Conservation (phyloP, 768 basidiomycete genomes). For the Leccinellum albellum region DNA sequence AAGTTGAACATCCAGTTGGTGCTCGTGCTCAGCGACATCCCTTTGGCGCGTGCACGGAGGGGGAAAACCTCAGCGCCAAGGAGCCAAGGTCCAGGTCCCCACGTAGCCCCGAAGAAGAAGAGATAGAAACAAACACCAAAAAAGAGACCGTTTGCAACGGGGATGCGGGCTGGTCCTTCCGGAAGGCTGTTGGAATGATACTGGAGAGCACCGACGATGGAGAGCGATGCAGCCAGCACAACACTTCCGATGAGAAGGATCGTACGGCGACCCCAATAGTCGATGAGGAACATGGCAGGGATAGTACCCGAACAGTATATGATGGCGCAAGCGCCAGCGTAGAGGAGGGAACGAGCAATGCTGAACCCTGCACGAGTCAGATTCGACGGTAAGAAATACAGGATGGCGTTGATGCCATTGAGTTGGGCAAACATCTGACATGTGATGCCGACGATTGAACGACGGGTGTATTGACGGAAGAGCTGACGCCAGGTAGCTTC, state of each 20-base stretch:
- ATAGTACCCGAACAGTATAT: slow-evolving; percentile 49
- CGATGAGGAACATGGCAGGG: slow-evolving; percentile 52
- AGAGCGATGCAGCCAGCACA: slow-evolving; percentile 42
- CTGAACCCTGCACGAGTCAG: slow-evolving; percentile 49
- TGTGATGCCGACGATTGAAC: slow-evolving; percentile 48
- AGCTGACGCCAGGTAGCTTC: slow-evolving; percentile 47
- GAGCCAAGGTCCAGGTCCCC: slow-evolving; percentile 54
- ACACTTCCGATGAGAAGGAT: slow-evolving; percentile 48
- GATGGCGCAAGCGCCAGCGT: slow-evolving; percentile 44
- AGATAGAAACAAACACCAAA: slow-evolving; percentile 54
- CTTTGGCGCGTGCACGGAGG: slow-evolving; percentile 36
- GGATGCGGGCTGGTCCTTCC: slow-evolving; percentile 26
- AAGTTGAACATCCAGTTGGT: slow-evolving; percentile 36
- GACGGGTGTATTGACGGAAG: slow-evolving; percentile 47
- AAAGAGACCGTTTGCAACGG: slow-evolving; percentile 36
- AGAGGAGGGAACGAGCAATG: slow-evolving; percentile 41
- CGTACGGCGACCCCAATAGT: slow-evolving; percentile 47
- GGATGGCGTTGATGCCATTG: slow-evolving; percentile 55
- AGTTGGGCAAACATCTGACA: slow-evolving; percentile 55
- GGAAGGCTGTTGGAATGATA: slow-evolving; percentile 39
- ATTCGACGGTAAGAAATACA: slow-evolving; percentile 55
- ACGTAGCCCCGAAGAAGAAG: slow-evolving; percentile 55
- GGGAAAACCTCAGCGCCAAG: slow-evolving; percentile 51
- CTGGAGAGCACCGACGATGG: slow-evolving; percentile 52
- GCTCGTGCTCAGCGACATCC: slow-evolving; percentile 36